Evolutionary conservation across 2,329 filamentous ascomycete genomes (phyloP).

Genomic region (Ophiostoma sp.): DNA sequence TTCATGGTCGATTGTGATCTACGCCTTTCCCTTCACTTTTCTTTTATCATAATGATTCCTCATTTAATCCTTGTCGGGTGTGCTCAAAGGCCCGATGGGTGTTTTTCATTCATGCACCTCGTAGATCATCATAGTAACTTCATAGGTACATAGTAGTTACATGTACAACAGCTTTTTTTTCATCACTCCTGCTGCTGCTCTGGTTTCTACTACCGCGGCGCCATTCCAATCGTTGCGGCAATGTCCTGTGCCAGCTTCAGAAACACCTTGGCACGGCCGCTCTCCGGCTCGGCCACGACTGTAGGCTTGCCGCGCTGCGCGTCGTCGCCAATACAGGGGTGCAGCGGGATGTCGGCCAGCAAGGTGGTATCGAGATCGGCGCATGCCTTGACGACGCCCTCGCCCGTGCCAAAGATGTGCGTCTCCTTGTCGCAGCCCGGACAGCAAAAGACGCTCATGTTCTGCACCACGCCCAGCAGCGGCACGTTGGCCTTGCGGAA

Average conservation of each 20-base stretch:
- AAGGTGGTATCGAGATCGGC: constrained; percentile 68
- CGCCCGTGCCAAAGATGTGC: constrained; percentile 66
- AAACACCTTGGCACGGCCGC: constrained; percentile 67
- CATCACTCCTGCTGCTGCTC: background rate
- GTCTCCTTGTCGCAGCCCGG: constrained; percentile 70
- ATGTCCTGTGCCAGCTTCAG: constrained; percentile 60
- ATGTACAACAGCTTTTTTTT: background rate
- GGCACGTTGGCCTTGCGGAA: constrained; percentile 80
- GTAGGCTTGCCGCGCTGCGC: constrained; percentile 84
- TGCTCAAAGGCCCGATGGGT: background rate
- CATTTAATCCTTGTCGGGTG: background rate
- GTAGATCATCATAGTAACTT: constrained; percentile 1
- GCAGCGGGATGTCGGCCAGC: constrained; percentile 81
- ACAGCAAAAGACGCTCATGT: constrained; percentile 82
- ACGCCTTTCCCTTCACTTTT: background rate
- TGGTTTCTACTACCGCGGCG: background rate
- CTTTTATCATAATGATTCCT: background rate
- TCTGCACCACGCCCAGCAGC: constrained; percentile 81
- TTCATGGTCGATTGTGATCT: background rate
- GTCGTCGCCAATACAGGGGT: constrained; percentile 80
- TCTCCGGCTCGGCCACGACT: constrained; percentile 77
- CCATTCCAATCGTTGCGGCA: constrained; percentile 41
- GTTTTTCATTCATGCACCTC: background rate
- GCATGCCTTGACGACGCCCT: constrained; percentile 64
- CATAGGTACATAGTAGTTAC: too few relatives aligned